Conservation (phyloP, 768 basidiomycete genomes). For the Xerocomus brunneocitrinus region DNA sequence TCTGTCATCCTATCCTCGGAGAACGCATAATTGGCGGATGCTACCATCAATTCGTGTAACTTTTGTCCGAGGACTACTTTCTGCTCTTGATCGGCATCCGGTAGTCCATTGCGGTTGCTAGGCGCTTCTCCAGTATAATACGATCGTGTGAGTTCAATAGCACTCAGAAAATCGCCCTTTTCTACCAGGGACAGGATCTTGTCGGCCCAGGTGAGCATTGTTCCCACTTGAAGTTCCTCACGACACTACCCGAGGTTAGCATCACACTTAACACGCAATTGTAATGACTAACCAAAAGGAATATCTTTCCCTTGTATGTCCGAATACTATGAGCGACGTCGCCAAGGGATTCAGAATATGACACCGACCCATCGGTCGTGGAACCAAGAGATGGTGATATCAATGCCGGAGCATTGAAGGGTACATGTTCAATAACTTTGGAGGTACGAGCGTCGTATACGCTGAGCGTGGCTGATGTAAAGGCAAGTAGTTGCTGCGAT, state of each 20-base stretch:
- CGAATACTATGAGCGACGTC: constrained; percentile 69
- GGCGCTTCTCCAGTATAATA: constrained; percentile 78
- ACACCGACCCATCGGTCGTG: constrained; percentile 42
- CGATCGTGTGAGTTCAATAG: constrained; percentile 78
- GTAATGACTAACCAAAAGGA: constrained; percentile 64
- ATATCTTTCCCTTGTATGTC: constrained; percentile 87
- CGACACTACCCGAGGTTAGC: constrained; percentile 44
- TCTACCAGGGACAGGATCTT: constrained; percentile 80
- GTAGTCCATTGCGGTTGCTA: constrained; percentile 87
- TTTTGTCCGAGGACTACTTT: constrained; percentile 66
- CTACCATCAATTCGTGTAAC: constrained; percentile 77
- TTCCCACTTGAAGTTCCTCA: constrained; percentile 71
- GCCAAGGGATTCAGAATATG: constrained; percentile 46
- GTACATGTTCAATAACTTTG: constrained; percentile 57
- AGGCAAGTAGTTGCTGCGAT: constrained; percentile 60
- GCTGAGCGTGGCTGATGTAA: constrained; percentile 54
- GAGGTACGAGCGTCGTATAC: constrained; percentile 63
- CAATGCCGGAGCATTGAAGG: constrained; percentile 53
- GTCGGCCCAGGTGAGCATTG: constrained; percentile 93
- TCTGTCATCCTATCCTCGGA: constrained; percentile 94
- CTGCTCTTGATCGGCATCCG: constrained; percentile 55
- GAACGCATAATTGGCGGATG: constrained; percentile 86
- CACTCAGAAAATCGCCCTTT: constrained; percentile 81
- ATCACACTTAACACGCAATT: background rate
- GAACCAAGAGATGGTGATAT: constrained; percentile 49